Conservation (phyloP, 805 yeast species). For the Saccharomycopsis selenospora region DNA sequence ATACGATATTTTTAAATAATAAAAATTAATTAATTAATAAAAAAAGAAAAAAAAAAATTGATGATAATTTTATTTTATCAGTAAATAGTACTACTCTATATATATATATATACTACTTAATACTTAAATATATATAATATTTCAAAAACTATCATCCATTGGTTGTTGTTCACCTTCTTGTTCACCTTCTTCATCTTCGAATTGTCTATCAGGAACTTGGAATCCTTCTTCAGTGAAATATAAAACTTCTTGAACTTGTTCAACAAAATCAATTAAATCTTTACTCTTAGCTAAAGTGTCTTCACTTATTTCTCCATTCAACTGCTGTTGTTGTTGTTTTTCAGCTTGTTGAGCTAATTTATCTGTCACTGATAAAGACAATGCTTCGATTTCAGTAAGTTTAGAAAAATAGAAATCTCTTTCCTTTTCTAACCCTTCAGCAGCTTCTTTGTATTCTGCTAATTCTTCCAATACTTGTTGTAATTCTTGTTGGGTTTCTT, state of each 20-base stretch:
- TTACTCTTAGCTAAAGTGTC: slow-evolving; percentile 16
- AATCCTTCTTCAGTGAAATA: slow-evolving; percentile 84
- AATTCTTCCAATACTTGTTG: slow-evolving; percentile 41
- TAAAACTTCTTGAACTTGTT: slow-evolving; percentile 66
- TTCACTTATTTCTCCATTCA: slow-evolving; percentile 10
- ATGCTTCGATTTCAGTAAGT: slow-evolving; percentile 78
- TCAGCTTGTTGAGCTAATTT: slow-evolving; percentile 38
- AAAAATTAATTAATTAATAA: too few species aligned
- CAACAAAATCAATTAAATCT: slow-evolving; percentile 36
- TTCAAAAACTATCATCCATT: slow-evolving; percentile 7
- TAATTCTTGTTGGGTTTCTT: slow-evolving; percentile 38
- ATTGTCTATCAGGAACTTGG: slow-evolving; percentile 45
- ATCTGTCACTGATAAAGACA: slow-evolving; percentile 58
- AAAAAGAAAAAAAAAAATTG: too few species aligned
- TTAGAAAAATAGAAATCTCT: slow-evolving; percentile 88
- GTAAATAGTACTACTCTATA: too few species aligned
- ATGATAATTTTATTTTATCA: too few species aligned
- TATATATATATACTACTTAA: too few species aligned
- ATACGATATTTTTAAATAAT: too few species aligned
- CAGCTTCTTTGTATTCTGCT: slow-evolving; percentile 48
- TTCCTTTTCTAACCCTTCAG: slow-evolving; percentile 68
- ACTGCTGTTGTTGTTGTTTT: slow-evolving; percentile 27
- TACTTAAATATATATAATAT: too few species aligned
- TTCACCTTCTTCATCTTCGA: slow-evolving; percentile 21
- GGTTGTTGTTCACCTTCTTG: slow-evolving; percentile 5